Percentiles rank a stretch among this genome's conserved stretches.
Conservation (phyloP, 2,329 filamentous ascomycete species). For the Neophaeococcomyces mojaviensis region DNA sequence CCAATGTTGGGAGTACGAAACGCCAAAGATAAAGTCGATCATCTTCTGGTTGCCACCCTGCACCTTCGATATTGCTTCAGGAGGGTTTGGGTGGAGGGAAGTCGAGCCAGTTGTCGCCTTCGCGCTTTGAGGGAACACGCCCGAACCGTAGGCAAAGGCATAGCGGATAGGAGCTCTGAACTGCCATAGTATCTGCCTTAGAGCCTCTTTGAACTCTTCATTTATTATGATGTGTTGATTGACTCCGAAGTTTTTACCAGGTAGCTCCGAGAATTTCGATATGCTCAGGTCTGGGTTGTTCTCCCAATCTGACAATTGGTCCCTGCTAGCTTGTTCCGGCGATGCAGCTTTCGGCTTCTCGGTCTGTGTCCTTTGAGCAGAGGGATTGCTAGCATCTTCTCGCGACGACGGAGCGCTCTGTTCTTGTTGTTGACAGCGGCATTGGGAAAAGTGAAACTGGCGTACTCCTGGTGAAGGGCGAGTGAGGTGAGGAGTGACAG, state of each 20-base stretch:
- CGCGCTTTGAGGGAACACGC: constrained; percentile 75
- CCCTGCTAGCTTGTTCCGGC: background rate
- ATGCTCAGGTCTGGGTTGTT: constrained; percentile 65
- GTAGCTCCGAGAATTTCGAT: constrained; percentile 66
- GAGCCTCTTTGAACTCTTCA: constrained; percentile 83
- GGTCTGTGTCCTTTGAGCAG: background rate
- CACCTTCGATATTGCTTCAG: constrained; percentile 70
- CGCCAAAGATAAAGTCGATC: constrained; percentile 97
- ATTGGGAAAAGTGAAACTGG: constrained; percentile 2
- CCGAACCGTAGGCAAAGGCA: constrained; percentile 94
- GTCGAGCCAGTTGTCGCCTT: constrained; percentile 41
- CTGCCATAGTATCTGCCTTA: constrained; percentile 80
- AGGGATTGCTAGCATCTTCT: background rate
- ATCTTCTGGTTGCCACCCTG: constrained; percentile 88
- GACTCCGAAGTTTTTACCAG: constrained; percentile 74
- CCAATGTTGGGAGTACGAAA: constrained; percentile 92
- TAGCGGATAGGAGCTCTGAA: constrained; percentile 92
- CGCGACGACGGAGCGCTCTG: too few relatives aligned
- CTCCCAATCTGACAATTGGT: constrained; percentile 52
- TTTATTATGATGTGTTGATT: constrained; percentile 97
- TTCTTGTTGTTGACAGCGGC: background rate
- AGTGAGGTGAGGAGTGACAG: constrained; percentile 1
- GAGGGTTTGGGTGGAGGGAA: constrained; percentile 77
- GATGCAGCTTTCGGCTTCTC: background rate
- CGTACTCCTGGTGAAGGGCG: background rate